Base-by-base conservation (phyloP, 768 basidiomycete species). In the Strobilomyces confusus region DNA sequence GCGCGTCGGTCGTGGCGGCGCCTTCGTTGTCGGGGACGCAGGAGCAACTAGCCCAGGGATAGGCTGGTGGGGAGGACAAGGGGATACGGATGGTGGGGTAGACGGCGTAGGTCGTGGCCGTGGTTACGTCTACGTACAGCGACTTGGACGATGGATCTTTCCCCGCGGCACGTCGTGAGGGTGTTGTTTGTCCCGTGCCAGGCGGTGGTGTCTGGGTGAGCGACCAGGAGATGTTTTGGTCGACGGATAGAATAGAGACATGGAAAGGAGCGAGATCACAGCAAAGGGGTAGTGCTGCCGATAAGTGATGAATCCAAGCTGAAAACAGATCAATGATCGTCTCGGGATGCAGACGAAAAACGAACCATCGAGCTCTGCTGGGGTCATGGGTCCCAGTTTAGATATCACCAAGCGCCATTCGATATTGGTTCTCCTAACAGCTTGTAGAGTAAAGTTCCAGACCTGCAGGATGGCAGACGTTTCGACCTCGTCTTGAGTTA, bases 371-470 rank as follows among this genome's bases (percentile, higher is more conserved):
- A 90, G 65, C 63, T 94, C 92, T 7, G 64, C 63, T 45, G 75
- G 69, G 1, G 69, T 66, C 74, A 92, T 82, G 11, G 70, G 52
- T 0, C 91, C 91, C 4, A 86, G 69, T 63, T 84, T 89, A 7
- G 86, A 72, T 52, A 94, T 74, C 9, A 87, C 83, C 12, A 93
- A 71, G 48, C 86, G 78, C 92, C 92, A 94, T 64, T 93, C 89
- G 20, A 91, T 73, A 63, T 83, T 81, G 12, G 84, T 85, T 56
- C 75, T 80, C 61, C 75, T 77, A 12, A 84, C 81, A 60, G 87
- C 80, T 33, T 78, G 75, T 49, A 78, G 64, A 0, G 77, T 79
- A 67, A 93, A 89, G 14, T 77, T 76, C 89, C 90, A 92, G 8
- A 93, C 75, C 54, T 81, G 81, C 45, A 68, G 72, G 3, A 85